Evolutionary conservation across 1,284 basidiomycete genomes (phyloP).

Genomic region (Apiotrichum siamense): DNA sequence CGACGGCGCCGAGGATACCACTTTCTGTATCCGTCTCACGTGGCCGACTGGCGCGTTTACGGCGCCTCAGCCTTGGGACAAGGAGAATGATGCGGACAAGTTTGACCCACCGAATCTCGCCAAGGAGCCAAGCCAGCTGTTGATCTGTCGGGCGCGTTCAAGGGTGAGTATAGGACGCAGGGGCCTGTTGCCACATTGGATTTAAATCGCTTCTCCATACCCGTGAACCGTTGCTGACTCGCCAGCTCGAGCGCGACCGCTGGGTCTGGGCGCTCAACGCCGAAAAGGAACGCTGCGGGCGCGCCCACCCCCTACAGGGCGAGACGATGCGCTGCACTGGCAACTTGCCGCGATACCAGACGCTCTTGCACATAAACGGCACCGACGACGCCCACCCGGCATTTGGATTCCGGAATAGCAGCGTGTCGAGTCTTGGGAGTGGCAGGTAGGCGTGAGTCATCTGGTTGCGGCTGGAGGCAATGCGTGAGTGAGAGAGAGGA

Average conservation of each 20-base stretch:
- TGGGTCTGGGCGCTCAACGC: conserved; percentile 47
- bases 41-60: conserved; percentile 20
- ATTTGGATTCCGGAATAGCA: background rate
- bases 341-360: conserved; percentile 21
- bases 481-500: too few species aligned
- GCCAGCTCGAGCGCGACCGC: conserved; percentile 45
- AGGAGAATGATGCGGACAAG: conserved; percentile 11
- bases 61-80: conserved; percentile 32
- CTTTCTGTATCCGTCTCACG: conserved; percentile 33
- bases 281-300: conserved; percentile 43
- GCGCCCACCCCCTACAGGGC: conserved; percentile 28
- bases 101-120: conserved; percentile 27
- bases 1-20: conserved; percentile 43
- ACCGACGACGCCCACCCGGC: background rate
- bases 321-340: conserved; percentile 30
- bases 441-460: too few species aligned
- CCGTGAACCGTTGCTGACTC: conserved; percentile 1
- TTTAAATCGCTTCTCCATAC: too few species aligned
- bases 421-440: background rate
- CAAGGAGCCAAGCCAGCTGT: conserved; percentile 22
- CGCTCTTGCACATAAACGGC: conserved; percentile 1
- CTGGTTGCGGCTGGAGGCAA: too few species aligned
- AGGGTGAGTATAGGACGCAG: conserved; percentile 31
- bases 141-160: conserved; percentile 42
- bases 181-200: too few species aligned